These are phyloP conservation scores for Parascedosporium putredinis DNA, from an alignment of 2,329 filamentous ascomycete genomes.

Conservation along the genomic window DNA sequence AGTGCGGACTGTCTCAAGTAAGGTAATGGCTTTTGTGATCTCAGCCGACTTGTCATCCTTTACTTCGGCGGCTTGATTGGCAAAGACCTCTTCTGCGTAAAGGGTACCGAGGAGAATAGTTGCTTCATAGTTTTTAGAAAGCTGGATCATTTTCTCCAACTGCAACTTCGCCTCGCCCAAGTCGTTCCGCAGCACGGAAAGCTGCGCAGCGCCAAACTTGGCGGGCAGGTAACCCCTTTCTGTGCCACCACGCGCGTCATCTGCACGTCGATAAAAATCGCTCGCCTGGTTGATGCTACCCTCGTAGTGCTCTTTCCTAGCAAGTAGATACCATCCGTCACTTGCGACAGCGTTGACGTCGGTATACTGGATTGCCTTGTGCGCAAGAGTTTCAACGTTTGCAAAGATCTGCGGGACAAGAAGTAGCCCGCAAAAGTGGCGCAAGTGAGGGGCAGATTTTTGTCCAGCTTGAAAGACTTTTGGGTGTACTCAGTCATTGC, in stretches of 20 bases:
- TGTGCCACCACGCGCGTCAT: constrained; percentile 83
- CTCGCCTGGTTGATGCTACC: constrained; percentile 64
- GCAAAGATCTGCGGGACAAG: constrained; percentile 69
- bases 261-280: constrained; percentile 81
- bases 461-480: constrained; percentile 87
- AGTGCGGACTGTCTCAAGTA: constrained; percentile 73
- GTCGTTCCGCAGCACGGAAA: constrained; percentile 75
- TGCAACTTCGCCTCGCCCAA: constrained; percentile 86
- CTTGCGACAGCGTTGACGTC: constrained; percentile 95
- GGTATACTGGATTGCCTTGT: constrained; percentile 89
- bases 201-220: constrained; percentile 87
- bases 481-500: constrained; percentile 93
- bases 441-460: constrained; percentile 80
- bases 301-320: constrained; percentile 79
- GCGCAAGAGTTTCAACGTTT: constrained; percentile 76
- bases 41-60: constrained; percentile 84
- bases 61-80: constrained; percentile 56
- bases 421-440: constrained; percentile 88
- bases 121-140: constrained; percentile 72
- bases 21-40: constrained; percentile 72
- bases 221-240: constrained; percentile 87
- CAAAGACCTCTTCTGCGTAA: constrained; percentile 90
- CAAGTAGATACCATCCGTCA: constrained; percentile 94
- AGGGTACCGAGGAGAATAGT: constrained; percentile 87
- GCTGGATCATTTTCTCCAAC: constrained; percentile 87